Conservation (phyloP, 2,329 filamentous ascomycete species). For the Aspergillus quadricinctus region DNA sequence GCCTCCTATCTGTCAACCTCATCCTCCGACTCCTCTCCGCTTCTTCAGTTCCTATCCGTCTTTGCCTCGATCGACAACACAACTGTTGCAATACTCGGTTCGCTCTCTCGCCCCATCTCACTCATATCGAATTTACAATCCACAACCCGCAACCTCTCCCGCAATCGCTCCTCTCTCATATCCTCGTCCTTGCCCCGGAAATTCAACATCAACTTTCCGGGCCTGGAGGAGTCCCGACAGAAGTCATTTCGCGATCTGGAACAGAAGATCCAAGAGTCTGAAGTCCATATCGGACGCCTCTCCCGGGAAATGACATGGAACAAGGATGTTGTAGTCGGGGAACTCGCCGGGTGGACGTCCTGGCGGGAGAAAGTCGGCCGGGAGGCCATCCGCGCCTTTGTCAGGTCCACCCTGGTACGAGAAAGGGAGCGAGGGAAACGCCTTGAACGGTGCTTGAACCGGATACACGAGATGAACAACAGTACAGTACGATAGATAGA, state of each 20-base stretch:
- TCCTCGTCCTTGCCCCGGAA: slow-evolving; percentile 49
- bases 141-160: slow-evolving; percentile 71
- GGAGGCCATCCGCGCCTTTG: slow-evolving; percentile 70
- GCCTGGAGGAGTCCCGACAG: slow-evolving; percentile 78
- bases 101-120: slow-evolving; percentile 72
- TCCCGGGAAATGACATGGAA: slow-evolving; percentile 82
- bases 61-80: slow-evolving; percentile 79
- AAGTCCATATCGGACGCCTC: slow-evolving; percentile 67
- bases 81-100: slow-evolving; percentile 72
- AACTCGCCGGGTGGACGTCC: slow-evolving; percentile 92
- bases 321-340: slow-evolving; percentile 85
- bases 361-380: slow-evolving; percentile 74
- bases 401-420: slow-evolving; percentile 69
- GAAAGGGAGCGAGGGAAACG: slow-evolving; percentile 76
- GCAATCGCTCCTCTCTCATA: slow-evolving; percentile 70
- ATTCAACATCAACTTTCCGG: slow-evolving; percentile 44
- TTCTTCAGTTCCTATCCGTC: slow-evolving; percentile 67
- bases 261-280: slow-evolving; percentile 67
- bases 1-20: slow-evolving; percentile 59
- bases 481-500: slow-evolving; percentile 14
- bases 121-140: slow-evolving; percentile 73
- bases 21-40: slow-evolving; percentile 64
- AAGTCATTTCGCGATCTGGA: slow-evolving; percentile 79
- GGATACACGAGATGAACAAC: slow-evolving; percentile 39
- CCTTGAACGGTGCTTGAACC: slow-evolving; percentile 73